Evolutionary conservation across 31 red algal species (phyloP), one percentile per base, ranked within the genome.

Genomic region (Asparagopsis taxiformis): DNA sequence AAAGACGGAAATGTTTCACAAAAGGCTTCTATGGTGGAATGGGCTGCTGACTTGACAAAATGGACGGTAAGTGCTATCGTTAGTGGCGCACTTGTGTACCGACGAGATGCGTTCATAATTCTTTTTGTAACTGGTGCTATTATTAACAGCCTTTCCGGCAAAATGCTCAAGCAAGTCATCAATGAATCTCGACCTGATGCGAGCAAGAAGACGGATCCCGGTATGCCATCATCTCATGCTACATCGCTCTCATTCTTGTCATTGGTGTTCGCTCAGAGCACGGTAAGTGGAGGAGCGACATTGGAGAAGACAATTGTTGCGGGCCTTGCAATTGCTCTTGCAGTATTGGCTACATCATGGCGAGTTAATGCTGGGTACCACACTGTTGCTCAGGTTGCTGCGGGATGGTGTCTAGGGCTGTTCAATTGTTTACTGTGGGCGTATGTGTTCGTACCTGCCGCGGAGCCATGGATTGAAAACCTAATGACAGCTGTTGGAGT

Each of bases 221-320:
- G 77, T 1, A 91, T 91, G 87, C 87, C 87, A 17, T 91, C 87
- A 39, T 81, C 74, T 21, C 87, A 91, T 28, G 87, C 87, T 2
- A 91, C 70, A 29, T 80, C 70, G 9, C 23, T 72, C 37, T 82
- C 71, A 15, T 91, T 72, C 70, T 72, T 83, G 23, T 65, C 85
- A 23, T 26, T 74, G 32, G 70, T 43, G 16, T 25, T 49, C 16
- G 25, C 51, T 17, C 31, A 24, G 3, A 43, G 41, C 39, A 49
- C 46, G 6, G 17, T 59, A 0, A 53, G 13, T 5, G 38, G 39
- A 32, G 52, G 3, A 23, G 31, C 36, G 55, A 25, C 36, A 34
- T n/a, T 44, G 30, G 37, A 44, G 2, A 39, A 20, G 49, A 54
- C 29, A 19, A 52, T 55, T 31, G 38, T 32, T 11, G 31, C 58